Conservation (phyloP, 73 alveolate genomes). For the Paramecium primaurelia region DNA sequence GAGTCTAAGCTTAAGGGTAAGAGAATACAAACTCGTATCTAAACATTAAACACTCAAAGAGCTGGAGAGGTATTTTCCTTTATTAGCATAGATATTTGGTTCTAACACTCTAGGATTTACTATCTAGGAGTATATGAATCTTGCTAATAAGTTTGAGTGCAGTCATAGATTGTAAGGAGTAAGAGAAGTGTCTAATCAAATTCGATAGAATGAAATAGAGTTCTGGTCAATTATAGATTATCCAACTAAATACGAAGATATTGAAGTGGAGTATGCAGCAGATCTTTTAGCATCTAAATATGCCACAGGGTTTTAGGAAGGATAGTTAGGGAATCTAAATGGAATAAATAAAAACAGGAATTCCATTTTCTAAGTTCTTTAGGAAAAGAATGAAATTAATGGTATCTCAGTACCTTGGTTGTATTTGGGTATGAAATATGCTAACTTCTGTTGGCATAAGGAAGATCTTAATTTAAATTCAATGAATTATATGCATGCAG, state of each 20-base stretch:
- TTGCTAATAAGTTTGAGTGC: slow-evolving; percentile 46
- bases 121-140: slow-evolving; percentile 42
- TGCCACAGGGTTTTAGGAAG: slow-evolving; percentile 74
- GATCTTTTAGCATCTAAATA: slow-evolving; percentile 71
- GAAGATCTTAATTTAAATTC: slow-evolving; percentile 78
- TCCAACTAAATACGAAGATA: slow-evolving; percentile 54
- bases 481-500: slow-evolving; percentile 80
- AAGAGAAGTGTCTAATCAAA: background rate
- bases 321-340: slow-evolving; percentile 59
- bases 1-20: slow-evolving; percentile 48
- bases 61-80: slow-evolving; percentile 72
- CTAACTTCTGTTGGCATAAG: slow-evolving; percentile 85
- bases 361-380: slow-evolving; percentile 68
- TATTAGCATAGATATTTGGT: slow-evolving; percentile 25
- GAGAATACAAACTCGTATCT: slow-evolving; percentile 68
- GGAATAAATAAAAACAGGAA: slow-evolving; percentile 53
- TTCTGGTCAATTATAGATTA: slow-evolving; percentile 77
- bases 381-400: slow-evolving; percentile 66
- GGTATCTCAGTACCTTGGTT: slow-evolving; percentile 86
- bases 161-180: background rate
- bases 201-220: slow-evolving; percentile 66
- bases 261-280: slow-evolving; percentile 83
- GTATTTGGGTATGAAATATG: slow-evolving; percentile 75
- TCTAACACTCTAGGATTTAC: background rate
- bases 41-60: slow-evolving; percentile 61